A percentile compares a stretch with the other conserved stretches of the same genome.
Evolutionary conservation across 2,329 filamentous ascomycete genomes (phyloP).

Genomic region (Gyromitra esculenta): DNA sequence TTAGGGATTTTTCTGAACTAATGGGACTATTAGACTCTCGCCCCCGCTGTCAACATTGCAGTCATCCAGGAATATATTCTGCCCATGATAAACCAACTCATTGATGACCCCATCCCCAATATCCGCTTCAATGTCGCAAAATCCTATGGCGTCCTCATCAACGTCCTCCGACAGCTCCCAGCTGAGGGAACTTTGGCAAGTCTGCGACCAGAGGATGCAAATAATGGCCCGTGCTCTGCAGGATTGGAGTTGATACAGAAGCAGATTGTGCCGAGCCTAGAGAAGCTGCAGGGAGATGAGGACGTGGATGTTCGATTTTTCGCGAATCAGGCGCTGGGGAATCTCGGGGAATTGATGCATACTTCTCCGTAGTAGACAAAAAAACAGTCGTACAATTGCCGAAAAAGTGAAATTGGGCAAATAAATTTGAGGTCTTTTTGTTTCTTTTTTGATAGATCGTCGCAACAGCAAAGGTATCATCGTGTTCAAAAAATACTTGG

Average conservation of each 20-base stretch:
- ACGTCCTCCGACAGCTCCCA: slow-evolving; percentile 89
- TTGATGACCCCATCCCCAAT: slow-evolving; percentile 94
- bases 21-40: slow-evolving; percentile 75
- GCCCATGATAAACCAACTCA: slow-evolving; percentile 94
- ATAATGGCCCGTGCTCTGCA: slow-evolving; percentile 71
- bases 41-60: slow-evolving; percentile 88
- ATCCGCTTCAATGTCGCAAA: slow-evolving; percentile 99
- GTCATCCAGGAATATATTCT: slow-evolving; percentile 94
- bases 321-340: slow-evolving; percentile 83
- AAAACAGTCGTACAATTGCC: slow-evolving; percentile 30
- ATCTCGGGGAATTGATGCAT: slow-evolving; percentile 66
- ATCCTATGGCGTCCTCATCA: slow-evolving; percentile 89
- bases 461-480: slow-evolving; percentile 37
- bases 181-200: slow-evolving; percentile 86
- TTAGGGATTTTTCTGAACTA: slow-evolving; percentile 55
- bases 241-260: slow-evolving; percentile 84
- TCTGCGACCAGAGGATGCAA: slow-evolving; percentile 70
- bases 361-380: slow-evolving; percentile 59
- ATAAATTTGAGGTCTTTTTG: slow-evolving; percentile 52
- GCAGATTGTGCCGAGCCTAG: slow-evolving; percentile 85
- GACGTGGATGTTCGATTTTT: slow-evolving; percentile 99
- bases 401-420: slow-evolving; percentile 42
- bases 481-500: slow-evolving; percentile 40
- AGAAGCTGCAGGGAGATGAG: slow-evolving; percentile 95
- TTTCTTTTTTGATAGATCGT: slow-evolving; percentile 52